phyloP scores from a whole-genome alignment of 1,284 basidiomycete genomes.

The Albatrellus sp. region DNA sequence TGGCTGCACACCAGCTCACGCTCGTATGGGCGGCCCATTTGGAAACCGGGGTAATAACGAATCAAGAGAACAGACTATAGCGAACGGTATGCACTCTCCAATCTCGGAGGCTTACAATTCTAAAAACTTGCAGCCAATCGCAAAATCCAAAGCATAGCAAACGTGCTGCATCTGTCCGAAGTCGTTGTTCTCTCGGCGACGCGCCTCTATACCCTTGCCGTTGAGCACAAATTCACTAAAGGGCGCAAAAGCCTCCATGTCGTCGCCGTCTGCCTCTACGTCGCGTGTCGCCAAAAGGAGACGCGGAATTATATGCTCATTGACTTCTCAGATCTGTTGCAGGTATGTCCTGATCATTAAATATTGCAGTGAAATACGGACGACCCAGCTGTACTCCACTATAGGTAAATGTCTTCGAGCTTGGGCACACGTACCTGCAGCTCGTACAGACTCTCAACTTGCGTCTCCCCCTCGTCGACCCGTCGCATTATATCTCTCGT shows the following conservation, averaged over 20 bases:
- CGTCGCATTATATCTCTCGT: slow-evolving; percentile 93
- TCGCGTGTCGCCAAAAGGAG: slow-evolving; percentile 87
- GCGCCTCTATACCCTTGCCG: slow-evolving; percentile 86
- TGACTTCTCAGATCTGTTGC: slow-evolving; percentile 89
- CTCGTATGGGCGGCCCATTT: slow-evolving; percentile 68
- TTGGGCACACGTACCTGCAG: slow-evolving; percentile 93
- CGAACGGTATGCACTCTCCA: slow-evolving; percentile 52
- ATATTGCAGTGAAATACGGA: neutral
- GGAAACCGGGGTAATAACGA: slow-evolving; percentile 66
- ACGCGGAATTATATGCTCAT: slow-evolving; percentile 94
- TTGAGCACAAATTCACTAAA: slow-evolving; percentile 90
- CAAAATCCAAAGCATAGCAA: slow-evolving; percentile 75
- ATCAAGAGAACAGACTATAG: slow-evolving; percentile 81
- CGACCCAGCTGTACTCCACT: neutral
- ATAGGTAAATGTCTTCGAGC: slow-evolving; percentile 95
- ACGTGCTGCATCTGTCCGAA: slow-evolving; percentile 68
- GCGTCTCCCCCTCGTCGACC: slow-evolving; percentile 86
- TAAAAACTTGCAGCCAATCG: slow-evolving; percentile 48
- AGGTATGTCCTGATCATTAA: slow-evolving; percentile 33
- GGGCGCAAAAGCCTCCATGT: slow-evolving; percentile 90
- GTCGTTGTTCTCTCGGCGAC: slow-evolving; percentile 74
- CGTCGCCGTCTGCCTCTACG: slow-evolving; percentile 90
- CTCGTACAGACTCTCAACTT: slow-evolving; percentile 85
- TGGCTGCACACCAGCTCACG: slow-evolving; percentile 41
- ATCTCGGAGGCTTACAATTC: neutral